phyloP scores from a whole-genome alignment of 805 yeast species.

The Wickerhamiella brachini region DNA sequence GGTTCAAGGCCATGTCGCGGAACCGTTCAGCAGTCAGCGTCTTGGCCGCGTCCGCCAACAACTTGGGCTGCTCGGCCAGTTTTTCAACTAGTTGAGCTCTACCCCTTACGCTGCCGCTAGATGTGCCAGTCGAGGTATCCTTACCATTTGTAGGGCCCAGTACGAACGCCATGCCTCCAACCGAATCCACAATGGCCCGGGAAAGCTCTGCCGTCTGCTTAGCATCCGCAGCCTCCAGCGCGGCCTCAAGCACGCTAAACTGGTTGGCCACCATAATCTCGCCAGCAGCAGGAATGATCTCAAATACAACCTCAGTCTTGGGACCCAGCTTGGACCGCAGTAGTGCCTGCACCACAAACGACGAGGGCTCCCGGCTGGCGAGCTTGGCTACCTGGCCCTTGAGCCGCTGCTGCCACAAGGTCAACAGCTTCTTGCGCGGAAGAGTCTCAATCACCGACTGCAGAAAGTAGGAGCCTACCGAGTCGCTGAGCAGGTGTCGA shows the following conservation, averaged over 20 bases:
- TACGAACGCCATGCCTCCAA: neutral
- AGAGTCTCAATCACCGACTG: conserved; percentile 55
- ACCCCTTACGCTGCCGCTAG: conserved; percentile 4
- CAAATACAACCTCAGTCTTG: conserved; percentile 14
- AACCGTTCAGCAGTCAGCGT: conserved; percentile 47
- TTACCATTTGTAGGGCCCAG: neutral
- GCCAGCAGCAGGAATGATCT: conserved; percentile 11
- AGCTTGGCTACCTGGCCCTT: conserved; percentile 57
- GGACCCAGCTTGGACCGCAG: conserved; percentile 26
- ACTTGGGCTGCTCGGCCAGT: conserved; percentile 52
- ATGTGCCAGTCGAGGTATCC: neutral
- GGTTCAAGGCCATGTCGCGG: conserved; percentile 68
- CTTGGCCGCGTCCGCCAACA: conserved; percentile 48
- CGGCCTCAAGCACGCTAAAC: conserved; percentile 10
- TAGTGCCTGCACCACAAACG: conserved; percentile 61
- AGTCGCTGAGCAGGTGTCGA: conserved; percentile 68
- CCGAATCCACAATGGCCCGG: neutral
- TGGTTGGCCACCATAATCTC: conserved; percentile 18
- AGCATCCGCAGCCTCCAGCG: conserved; percentile 12
- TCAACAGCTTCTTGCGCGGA: conserved; percentile 53
- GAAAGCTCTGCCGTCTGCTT: conserved; percentile 5
- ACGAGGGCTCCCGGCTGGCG: conserved; percentile 73
- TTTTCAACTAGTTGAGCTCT: conserved; percentile 62
- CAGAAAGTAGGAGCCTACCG: conserved; percentile 89
- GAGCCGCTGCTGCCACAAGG: conserved; percentile 61